Evolutionary conservation across 2,329 filamentous ascomycete genomes (phyloP), one percentile per base, ranked within the genome.

Genomic region (Cryphonectria japonica): DNA sequence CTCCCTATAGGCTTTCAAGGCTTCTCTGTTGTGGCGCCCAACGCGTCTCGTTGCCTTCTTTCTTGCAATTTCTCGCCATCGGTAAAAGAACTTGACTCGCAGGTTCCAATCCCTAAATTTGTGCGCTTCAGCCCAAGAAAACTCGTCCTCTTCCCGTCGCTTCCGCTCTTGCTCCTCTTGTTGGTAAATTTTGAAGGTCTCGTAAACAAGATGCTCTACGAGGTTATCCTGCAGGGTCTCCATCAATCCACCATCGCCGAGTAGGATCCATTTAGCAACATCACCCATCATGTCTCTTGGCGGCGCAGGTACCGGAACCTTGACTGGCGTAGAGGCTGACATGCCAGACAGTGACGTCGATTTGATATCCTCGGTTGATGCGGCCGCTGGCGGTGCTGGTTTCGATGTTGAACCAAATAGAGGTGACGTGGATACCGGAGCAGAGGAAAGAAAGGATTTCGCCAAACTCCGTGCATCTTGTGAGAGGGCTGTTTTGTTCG

Each of bases 201-300:
- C 76, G 43, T 77, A 77, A 11, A 88, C 77, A 3, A 88, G 75
- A 26, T 84, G 79, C 60, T 84, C 82, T 2, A 88, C 75, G 26
- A 83, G 80, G 52, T 81, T 82, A 16, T 82, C 78, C 68, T 84
- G 78, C 59, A 89, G 86, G 16, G 87, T 82, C 8, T 85, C 80
- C 76, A 89, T 76, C 9, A 89, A 76, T 0, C 88, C 88, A 22
- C 80, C 78, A 69, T 90, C 88, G 43, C 85, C 88, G 16, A 79
- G 78, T 3, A 88, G 85, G 68, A 85, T 85, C 88, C 88, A 90
- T 37, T 80, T 82, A 0, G 85, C 82, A 41, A 89, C 85, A 64
- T 85, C 82, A 8, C 78, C 83, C 74, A 89, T 81, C 2, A 80
- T 75, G 70, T 88, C 85, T 52, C 78, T 75, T 8, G 73, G 29